phyloP scores from a whole-genome alignment of 441 rosid species.

The Gossypium trilobum region DNA sequence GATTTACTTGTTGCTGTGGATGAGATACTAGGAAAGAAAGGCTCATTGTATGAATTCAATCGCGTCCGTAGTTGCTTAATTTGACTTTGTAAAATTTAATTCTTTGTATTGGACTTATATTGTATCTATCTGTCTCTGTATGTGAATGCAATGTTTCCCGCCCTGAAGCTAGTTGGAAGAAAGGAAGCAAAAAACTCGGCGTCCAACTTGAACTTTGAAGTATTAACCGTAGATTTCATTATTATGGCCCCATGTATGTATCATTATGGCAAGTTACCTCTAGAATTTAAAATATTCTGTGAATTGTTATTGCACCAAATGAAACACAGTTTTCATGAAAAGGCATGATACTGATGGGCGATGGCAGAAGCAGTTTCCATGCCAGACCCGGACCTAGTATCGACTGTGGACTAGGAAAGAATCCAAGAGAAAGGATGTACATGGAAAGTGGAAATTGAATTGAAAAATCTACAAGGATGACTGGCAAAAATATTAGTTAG shows the following conservation, averaged over 20 bases:
- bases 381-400: too few species aligned
- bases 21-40: background rate
- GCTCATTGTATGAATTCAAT: background rate
- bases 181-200: background rate
- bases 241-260: background rate
- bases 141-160: background rate
- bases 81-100: background rate
- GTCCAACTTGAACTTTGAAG: background rate
- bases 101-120: background rate
- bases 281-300: background rate
- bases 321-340: background rate
- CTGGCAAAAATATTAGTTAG: background rate
- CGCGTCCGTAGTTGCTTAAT: background rate
- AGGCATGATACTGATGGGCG: background rate
- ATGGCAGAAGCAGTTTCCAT: background rate
- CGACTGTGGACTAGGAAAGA: background rate
- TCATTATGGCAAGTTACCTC: background rate
- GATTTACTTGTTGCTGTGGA: background rate
- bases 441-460: background rate
- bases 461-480: background rate
- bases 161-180: background rate
- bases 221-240: background rate
- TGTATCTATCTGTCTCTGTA: background rate
- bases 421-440: background rate
- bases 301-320: background rate